phyloP scores from a whole-genome alignment of 768 basidiomycete genomes.

The Solioccasus polychromus region DNA sequence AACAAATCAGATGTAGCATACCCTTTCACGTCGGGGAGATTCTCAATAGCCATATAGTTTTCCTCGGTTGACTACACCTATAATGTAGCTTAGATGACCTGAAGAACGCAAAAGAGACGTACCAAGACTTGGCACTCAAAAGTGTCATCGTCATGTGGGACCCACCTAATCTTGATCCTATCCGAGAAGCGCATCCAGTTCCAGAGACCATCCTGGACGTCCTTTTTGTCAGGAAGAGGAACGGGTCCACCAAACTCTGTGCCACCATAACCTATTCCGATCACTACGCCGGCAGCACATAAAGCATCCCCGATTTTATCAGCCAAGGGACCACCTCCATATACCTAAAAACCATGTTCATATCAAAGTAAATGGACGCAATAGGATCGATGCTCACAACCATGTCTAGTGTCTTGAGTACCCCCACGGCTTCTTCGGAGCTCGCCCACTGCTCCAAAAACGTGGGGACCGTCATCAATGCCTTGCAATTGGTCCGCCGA shows the following conservation, averaged over 20 bases:
- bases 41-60: constrained; percentile 14
- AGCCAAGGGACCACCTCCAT: constrained; percentile 12
- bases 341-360: constrained; percentile 1
- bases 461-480: constrained; percentile 15
- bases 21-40: constrained; percentile 33
- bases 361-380: too few species aligned
- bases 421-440: background rate
- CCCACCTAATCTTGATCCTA: constrained; percentile 21
- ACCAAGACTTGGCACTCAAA: constrained; percentile 39
- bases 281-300: constrained; percentile 10
- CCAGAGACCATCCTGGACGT: constrained; percentile 18
- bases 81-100: too few species aligned
- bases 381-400: too few species aligned
- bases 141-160: constrained; percentile 28
- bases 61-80: too few species aligned
- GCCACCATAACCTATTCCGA: constrained; percentile 14
- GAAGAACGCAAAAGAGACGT: background rate
- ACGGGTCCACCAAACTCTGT: constrained; percentile 19
- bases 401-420: too few species aligned
- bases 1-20: constrained; percentile 44
- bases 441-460: constrained; percentile 20
- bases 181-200: constrained; percentile 7
- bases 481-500: constrained; percentile 2
- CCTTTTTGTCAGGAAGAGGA: background rate
- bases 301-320: constrained; percentile 13